phyloP scores from a whole-genome alignment of 176 grass and related monocot genomes.

The Elymus sibiricus region DNA sequence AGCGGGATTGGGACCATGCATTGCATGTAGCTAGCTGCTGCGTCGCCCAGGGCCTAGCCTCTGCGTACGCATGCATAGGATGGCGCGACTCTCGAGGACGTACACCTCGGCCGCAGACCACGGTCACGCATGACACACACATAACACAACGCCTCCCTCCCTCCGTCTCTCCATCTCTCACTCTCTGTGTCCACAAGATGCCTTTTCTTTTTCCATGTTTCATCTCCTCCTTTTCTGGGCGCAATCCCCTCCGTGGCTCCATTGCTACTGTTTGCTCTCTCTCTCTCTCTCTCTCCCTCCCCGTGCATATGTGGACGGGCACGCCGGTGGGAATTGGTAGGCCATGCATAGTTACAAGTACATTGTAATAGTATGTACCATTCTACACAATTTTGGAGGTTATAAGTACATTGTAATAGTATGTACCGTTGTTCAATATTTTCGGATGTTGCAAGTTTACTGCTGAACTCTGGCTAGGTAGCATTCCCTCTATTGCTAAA shows the following conservation, averaged over 20 bases:
- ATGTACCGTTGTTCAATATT: too few species aligned
- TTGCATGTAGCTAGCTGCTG: neutral
- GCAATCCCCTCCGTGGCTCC: constrained; percentile 7
- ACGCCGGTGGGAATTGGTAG: neutral
- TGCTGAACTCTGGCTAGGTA: too few species aligned
- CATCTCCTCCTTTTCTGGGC: constrained; percentile 35
- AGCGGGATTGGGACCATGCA: constrained; percentile 21
- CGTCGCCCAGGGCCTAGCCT: constrained; percentile 5
- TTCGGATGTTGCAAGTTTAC: too few species aligned
- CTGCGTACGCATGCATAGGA: neutral
- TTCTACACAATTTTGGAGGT: neutral
- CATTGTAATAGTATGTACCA: neutral
- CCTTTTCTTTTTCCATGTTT: constrained; percentile 42
- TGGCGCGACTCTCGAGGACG: constrained; percentile 28
- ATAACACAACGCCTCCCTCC: neutral
- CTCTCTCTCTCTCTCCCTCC: neutral
- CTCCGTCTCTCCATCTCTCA: neutral
- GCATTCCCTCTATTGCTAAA: too few species aligned
- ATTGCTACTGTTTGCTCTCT: neutral
- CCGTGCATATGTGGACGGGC: neutral
- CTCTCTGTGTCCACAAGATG: constrained; percentile 3
- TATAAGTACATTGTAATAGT: too few species aligned
- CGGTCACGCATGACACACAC: constrained; percentile 19
- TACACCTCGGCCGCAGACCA: constrained; percentile 25
- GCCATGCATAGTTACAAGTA: neutral